Evolutionary conservation across 1,284 basidiomycete genomes (phyloP).

Genomic region (Xanthoconium separans): DNA sequence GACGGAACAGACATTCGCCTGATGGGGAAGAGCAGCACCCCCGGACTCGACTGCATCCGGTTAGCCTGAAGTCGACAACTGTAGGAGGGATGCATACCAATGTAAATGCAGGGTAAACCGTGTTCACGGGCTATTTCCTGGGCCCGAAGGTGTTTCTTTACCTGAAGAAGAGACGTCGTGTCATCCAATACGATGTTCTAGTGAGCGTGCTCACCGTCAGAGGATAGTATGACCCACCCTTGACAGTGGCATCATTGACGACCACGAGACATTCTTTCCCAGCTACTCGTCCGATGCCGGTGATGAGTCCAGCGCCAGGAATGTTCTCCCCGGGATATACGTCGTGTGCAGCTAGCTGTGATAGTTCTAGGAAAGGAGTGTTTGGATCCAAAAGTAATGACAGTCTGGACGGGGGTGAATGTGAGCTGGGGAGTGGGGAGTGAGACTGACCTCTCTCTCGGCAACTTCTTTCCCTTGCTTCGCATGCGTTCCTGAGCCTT

Average conservation of each 20-base stretch:
- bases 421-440: neutral
- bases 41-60: constrained; percentile 78
- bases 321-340: constrained; percentile 80
- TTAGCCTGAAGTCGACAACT: constrained; percentile 10
- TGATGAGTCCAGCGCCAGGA: constrained; percentile 89
- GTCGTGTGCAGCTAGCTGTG: constrained; percentile 82
- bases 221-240: constrained; percentile 92
- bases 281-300: constrained; percentile 80
- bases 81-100: constrained; percentile 53
- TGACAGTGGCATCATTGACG: constrained; percentile 93
- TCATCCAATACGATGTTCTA: neutral
- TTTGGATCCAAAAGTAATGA: constrained; percentile 77
- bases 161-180: constrained; percentile 41
- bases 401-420: constrained; percentile 41
- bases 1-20: constrained; percentile 70
- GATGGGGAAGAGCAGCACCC: constrained; percentile 89
- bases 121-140: constrained; percentile 93
- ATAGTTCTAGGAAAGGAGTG: constrained; percentile 90
- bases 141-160: constrained; percentile 94
- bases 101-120: constrained; percentile 87
- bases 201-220: constrained; percentile 60
- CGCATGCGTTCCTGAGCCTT: constrained; percentile 79
- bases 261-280: constrained; percentile 87
- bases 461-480: constrained; percentile 81
- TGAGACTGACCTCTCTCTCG: constrained; percentile 74